phyloP scores from a whole-genome alignment of 106 monocot species.

The Dendrobium chrysotoxum region DNA sequence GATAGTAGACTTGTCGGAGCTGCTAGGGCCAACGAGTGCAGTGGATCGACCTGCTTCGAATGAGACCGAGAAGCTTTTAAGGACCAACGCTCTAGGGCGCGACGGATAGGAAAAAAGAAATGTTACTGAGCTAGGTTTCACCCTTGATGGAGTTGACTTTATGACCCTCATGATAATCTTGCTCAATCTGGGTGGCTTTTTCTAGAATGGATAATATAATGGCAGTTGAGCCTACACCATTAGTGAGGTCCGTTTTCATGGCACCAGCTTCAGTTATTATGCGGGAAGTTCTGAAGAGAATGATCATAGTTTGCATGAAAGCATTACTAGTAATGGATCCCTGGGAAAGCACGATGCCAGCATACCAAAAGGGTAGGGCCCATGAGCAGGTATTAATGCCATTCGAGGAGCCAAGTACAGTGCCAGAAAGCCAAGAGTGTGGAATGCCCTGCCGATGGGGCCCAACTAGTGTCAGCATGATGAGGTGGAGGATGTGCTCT shows the following conservation, averaged over 20 bases:
- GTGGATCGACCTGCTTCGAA: constrained; percentile 16
- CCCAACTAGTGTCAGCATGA: constrained; percentile 13
- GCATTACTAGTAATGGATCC: constrained; percentile 15
- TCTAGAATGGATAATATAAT: constrained; percentile 10
- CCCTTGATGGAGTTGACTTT: constrained; percentile 1
- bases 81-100: constrained; percentile 12
- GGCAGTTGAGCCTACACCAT: constrained; percentile 7
- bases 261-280: constrained; percentile 26
- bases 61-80: constrained; percentile 11
- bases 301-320: constrained; percentile 20
- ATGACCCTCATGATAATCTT: constrained; percentile 11
- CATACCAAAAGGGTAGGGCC: constrained; percentile 24
- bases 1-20: constrained; percentile 31
- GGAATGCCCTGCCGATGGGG: constrained; percentile 5
- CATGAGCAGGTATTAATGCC: constrained; percentile 8
- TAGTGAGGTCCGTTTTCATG: constrained; percentile 31
- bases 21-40: constrained; percentile 27
- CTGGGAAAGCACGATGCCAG: constrained; percentile 10
- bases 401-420: constrained; percentile 13
- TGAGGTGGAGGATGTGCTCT: constrained; percentile 13
- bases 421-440: constrained; percentile 27
- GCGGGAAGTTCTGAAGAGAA: constrained; percentile 14
- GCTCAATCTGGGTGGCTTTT: constrained; percentile 4
- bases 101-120: constrained; percentile 21
- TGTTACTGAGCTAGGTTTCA: not conserved